Evolutionary conservation across 345 rosid species (phyloP).

Genomic region (Excoecaria cochinchinensis): DNA sequence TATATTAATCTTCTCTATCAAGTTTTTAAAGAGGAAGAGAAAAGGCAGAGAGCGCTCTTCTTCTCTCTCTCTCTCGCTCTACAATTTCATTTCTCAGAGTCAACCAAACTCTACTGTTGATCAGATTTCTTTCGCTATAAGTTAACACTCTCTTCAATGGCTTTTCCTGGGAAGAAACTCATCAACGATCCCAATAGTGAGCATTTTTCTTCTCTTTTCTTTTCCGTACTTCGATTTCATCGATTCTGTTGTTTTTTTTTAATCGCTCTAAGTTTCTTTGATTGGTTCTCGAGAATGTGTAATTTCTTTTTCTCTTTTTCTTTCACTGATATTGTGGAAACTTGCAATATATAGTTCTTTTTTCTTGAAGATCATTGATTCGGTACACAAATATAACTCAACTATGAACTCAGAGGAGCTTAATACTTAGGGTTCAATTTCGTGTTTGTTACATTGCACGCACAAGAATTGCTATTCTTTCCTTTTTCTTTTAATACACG

Average conservation of each 20-base stretch:
- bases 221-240: neutral
- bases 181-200: slow-evolving; percentile 80
- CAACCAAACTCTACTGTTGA: neutral
- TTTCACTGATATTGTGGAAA: neutral
- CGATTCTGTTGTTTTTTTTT: neutral
- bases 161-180: slow-evolving; percentile 79
- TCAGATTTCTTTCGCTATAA: neutral
- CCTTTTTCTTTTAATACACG: neutral
- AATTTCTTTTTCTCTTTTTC: neutral
- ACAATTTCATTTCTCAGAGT: neutral
- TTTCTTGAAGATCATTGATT: neutral
- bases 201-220: slow-evolving; percentile 25
- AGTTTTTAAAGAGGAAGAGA: neutral
- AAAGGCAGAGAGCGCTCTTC: neutral
- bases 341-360: neutral
- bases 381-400: neutral
- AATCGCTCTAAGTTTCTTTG: neutral
- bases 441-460: neutral
- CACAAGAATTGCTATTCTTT: neutral
- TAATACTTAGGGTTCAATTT: neutral
- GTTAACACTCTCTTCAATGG: slow-evolving; percentile 39
- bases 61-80: neutral
- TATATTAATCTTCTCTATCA: neutral
- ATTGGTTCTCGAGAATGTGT: slow-evolving; percentile 19
- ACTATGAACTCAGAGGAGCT: neutral